phyloP scores from a whole-genome alignment of 1,139 yeast genomes.

The Suhomyces coccinellae region DNA sequence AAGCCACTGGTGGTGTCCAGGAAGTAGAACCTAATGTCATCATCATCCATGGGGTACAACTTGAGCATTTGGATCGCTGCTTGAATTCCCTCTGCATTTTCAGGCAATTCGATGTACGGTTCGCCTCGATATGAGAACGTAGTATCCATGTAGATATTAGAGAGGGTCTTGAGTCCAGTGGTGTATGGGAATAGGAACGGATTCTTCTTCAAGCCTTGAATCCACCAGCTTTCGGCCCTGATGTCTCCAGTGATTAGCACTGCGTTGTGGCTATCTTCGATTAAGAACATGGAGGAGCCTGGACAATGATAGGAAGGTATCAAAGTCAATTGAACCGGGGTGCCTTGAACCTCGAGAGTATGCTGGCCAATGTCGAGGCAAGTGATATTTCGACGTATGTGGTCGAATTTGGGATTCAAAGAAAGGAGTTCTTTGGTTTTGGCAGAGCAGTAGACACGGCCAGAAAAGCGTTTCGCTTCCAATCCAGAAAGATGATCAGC shows the following conservation, averaged over 20 bases:
- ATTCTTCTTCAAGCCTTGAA: slow-evolving; percentile 36
- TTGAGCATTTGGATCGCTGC: slow-evolving; percentile 33
- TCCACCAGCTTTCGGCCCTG: slow-evolving; percentile 60
- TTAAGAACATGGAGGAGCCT: slow-evolving; percentile 58
- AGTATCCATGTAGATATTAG: slow-evolving; percentile 57
- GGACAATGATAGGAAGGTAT: slow-evolving; percentile 60
- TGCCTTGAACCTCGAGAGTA: slow-evolving; percentile 15
- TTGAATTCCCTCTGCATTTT: slow-evolving; percentile 45
- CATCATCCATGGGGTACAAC: slow-evolving; percentile 44
- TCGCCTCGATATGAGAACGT: slow-evolving; percentile 54
- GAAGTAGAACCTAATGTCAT: slow-evolving; percentile 42
- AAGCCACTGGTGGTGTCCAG: slow-evolving; percentile 51
- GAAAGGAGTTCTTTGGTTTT: slow-evolving; percentile 42
- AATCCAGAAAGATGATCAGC: slow-evolving; percentile 58
- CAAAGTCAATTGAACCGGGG: slow-evolving; percentile 18
- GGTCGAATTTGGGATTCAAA: slow-evolving; percentile 25
- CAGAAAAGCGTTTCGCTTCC: slow-evolving; percentile 36
- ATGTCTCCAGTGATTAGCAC: slow-evolving; percentile 61
- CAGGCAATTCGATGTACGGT: slow-evolving; percentile 46
- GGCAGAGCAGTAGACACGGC: slow-evolving; percentile 51
- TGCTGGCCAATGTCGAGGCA: slow-evolving; percentile 17
- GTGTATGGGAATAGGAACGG: slow-evolving; percentile 47
- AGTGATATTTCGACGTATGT: slow-evolving; percentile 24
- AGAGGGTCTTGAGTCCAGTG: slow-evolving; percentile 34
- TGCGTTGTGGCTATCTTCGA: slow-evolving; percentile 36